These are phyloP conservation scores for Exophiala calicioides DNA, from an alignment of 2,329 filamentous ascomycete genomes.

Conservation along the genomic window DNA sequence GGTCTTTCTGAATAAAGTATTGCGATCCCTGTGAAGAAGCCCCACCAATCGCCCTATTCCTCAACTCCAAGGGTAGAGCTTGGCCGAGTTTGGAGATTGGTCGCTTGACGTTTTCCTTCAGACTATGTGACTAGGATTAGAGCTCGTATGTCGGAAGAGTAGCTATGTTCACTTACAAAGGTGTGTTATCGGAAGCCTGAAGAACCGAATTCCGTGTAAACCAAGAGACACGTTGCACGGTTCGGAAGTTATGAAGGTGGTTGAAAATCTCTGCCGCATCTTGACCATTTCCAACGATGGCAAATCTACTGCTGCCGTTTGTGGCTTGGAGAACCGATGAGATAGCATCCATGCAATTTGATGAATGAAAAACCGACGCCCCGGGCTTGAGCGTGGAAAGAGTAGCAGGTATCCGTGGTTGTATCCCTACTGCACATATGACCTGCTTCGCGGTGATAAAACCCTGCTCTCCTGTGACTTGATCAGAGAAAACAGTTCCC, in stretches of 20 bases:
- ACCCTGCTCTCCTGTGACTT: slow-evolving; percentile 13
- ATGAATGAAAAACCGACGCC: slow-evolving; percentile 19
- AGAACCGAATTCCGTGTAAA: slow-evolving; percentile 19
- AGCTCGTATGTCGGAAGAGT: not conserved
- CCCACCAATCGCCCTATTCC: slow-evolving; percentile 8
- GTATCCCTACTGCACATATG: slow-evolving; percentile 16
- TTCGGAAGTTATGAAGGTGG: slow-evolving; percentile 20
- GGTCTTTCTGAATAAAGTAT: slow-evolving; percentile 1
- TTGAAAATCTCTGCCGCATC: slow-evolving; percentile 25
- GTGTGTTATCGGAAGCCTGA: slow-evolving; percentile 8
- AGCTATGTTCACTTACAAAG: slow-evolving; percentile 22
- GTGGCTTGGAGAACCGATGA: slow-evolving; percentile 5
- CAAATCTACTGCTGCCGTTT: slow-evolving; percentile 9
- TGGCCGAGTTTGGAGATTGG: slow-evolving; percentile 6
- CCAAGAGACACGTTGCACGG: slow-evolving; percentile 21
- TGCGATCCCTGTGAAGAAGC: not conserved
- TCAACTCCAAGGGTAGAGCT: slow-evolving; percentile 15
- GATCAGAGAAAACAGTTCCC: slow-evolving; percentile 19
- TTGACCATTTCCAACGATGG: slow-evolving; percentile 26
- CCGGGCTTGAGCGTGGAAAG: slow-evolving; percentile 7
- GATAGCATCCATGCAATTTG: slow-evolving; percentile 14
- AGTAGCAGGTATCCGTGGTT: slow-evolving; percentile 15
- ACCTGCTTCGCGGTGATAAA: slow-evolving; percentile 20
- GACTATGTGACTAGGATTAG: slow-evolving; percentile 3
- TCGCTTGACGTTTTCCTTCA: slow-evolving; percentile 7